These are phyloP conservation scores for Yarrowia keelungensis DNA, from an alignment of 805 yeast species.

Conservation along the genomic window DNA sequence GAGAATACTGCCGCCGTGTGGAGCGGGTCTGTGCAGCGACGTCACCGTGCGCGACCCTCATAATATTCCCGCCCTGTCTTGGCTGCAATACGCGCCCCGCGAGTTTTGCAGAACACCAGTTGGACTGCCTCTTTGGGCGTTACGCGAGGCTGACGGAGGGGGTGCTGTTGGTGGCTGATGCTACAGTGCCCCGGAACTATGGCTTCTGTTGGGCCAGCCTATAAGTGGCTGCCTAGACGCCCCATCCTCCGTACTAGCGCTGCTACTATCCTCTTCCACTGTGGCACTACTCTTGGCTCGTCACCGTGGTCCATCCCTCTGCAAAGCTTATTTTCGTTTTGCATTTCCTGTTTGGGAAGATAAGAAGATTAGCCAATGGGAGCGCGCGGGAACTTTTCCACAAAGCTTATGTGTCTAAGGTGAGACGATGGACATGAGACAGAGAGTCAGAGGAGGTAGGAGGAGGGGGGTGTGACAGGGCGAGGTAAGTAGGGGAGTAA, in stretches of 20 bases:
- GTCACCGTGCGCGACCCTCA: background rate
- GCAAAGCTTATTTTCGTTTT: constrained; percentile 17
- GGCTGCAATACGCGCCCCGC: background rate
- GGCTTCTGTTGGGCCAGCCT: background rate
- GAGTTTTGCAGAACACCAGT: background rate
- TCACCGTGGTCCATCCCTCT: background rate
- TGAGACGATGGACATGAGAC: constrained; percentile 21
- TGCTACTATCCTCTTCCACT: too few relatives aligned
- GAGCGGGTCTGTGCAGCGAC: background rate
- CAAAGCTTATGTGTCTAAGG: background rate
- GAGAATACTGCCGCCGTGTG: too few relatives aligned
- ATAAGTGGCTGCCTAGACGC: too few relatives aligned
- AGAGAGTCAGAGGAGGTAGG: background rate
- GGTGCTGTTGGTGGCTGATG: too few relatives aligned
- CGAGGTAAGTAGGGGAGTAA: too few relatives aligned
- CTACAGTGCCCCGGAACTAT: background rate
- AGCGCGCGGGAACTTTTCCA: background rate
- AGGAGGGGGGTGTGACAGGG: too few relatives aligned
- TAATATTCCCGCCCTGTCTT: too few relatives aligned
- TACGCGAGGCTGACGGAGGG: background rate
- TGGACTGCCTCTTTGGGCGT: constrained; percentile 6
- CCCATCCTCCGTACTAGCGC: background rate
- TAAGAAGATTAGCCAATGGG: constrained; percentile 25
- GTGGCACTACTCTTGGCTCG: background rate
- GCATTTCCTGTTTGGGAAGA: constrained; percentile 36